phyloP scores from a whole-genome alignment of 1,139 yeast species.

The Kodamaea sp. region DNA sequence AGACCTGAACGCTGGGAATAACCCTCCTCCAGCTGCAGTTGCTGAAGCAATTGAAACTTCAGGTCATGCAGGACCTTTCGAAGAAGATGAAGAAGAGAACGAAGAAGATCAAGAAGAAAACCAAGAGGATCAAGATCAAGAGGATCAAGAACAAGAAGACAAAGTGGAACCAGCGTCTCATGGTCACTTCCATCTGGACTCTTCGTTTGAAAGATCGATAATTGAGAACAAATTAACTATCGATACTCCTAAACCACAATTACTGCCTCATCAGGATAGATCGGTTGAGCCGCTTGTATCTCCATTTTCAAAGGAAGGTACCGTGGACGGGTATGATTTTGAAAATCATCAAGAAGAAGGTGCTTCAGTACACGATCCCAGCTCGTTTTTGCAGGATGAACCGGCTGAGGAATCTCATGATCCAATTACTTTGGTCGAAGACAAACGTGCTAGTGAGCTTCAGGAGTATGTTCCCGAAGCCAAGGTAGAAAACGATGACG shows the following conservation, averaged over 20 bases:
- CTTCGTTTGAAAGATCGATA: constrained; percentile 14
- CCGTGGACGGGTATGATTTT: neutral
- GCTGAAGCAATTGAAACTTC: neutral
- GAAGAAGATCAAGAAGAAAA: neutral
- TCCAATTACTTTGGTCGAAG: constrained; percentile 17
- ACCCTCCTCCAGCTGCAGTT: neutral
- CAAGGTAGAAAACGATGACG: constrained; percentile 5
- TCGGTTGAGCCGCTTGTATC: constrained; percentile 2
- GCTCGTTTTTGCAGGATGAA: neutral
- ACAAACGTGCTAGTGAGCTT: constrained; percentile 14
- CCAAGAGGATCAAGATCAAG: neutral
- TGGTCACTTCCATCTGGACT: neutral
- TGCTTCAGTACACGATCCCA: neutral
- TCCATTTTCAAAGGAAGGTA: constrained; percentile 2
- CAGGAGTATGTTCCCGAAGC: constrained; percentile 19
- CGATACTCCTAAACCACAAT: constrained; percentile 1
- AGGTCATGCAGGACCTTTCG: too few relatives aligned
- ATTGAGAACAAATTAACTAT: constrained; percentile 13
- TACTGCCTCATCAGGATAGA: neutral
- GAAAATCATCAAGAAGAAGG: neutral
- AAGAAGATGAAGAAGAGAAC: too few relatives aligned
- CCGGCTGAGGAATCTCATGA: constrained; percentile 3
- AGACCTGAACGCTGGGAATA: constrained; percentile 5
- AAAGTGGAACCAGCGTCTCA: too few relatives aligned
- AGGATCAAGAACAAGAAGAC: neutral